Base-by-base conservation (phyloP, 139 green algal species). In the Ettlia oleoabundans region DNA sequence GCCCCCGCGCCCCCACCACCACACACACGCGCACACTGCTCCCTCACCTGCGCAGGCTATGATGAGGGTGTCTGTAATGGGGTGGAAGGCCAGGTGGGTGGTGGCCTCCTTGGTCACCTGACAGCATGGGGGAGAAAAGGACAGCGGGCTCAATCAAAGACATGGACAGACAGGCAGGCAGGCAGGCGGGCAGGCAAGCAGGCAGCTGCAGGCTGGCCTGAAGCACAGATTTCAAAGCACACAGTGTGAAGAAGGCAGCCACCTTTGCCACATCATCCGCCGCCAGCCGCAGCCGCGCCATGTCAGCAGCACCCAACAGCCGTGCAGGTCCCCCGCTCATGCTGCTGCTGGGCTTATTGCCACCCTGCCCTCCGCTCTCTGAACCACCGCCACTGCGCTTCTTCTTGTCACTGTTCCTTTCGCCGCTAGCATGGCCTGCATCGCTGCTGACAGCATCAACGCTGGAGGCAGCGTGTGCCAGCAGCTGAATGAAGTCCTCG, bases 71-170 rank as follows among this genome's bases (percentile, higher is more conserved):
- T 75, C 32, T 3, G 61, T 67, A n/a, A 41, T 65, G 10, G 89
- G 89, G 40, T 89, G 86, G 70, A 92, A 92, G 52, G 85, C 74
- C 40, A 92, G 68, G 67, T 92, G 89, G 22, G 85, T 85, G 77
- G 85, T 85, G 42, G 82, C 84, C 22, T 88, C 80, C 58, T 76
- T 84, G 2, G 83, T 91, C 24, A 88, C 80, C 81, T 88, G 75
- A 4, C 32, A 19, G 15, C 58, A 67, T 33, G 58, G 21, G n/a
- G n/a, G n/a, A n/a, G n/a, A n/a, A n/a, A n/a, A n/a, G n/a, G n/a
- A n/a, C n/a, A n/a, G n/a, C n/a, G n/a, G n/a, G n/a, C n/a, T n/a
- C n/a, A n/a, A n/a, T n/a, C n/a, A n/a, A n/a, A n/a, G n/a, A n/a
- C n/a, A n/a, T n/a, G n/a, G n/a, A n/a, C n/a, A n/a, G n/a, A n/a